These are phyloP conservation scores for Magnaporthiopsis incrustans DNA, from an alignment of 2,329 filamentous ascomycete species.

Conservation along the genomic window DNA sequence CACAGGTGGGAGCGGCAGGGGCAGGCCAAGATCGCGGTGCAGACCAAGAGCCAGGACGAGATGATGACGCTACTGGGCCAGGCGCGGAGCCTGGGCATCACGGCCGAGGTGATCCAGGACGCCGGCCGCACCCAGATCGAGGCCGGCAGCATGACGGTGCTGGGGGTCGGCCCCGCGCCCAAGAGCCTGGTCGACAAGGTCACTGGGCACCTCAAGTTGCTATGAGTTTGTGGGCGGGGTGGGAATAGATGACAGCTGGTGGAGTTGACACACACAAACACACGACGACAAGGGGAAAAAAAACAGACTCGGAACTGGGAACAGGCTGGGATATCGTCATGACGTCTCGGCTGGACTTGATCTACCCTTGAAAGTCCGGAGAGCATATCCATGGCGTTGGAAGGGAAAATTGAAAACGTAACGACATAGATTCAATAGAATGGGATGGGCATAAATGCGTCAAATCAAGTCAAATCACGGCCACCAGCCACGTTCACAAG, in stretches of 20 bases:
- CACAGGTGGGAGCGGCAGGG: constrained; percentile 78
- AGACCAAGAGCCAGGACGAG: constrained; percentile 81
- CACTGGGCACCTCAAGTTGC: constrained; percentile 74
- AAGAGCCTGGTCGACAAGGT: constrained; percentile 81
- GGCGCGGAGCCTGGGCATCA: constrained; percentile 75
- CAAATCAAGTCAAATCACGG: neutral
- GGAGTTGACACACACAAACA: neutral
- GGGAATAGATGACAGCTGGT: neutral
- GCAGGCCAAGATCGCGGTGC: constrained; percentile 89
- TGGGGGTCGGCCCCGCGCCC: constrained; percentile 76
- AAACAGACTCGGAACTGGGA: neutral
- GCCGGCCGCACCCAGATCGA: constrained; percentile 97
- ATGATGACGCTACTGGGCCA: constrained; percentile 64
- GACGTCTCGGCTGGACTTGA: neutral
- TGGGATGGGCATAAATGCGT: neutral
- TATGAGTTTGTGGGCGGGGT: constrained; percentile 40
- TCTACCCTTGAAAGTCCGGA: neutral
- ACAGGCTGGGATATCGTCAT: neutral
- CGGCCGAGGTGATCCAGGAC: constrained; percentile 85
- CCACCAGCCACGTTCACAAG: neutral
- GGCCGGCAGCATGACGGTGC: constrained; percentile 81
- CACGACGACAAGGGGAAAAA: neutral
- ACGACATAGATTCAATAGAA: neutral
- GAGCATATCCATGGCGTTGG: neutral
- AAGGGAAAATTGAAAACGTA: neutral